phyloP scores from a whole-genome alignment of 164 flowering plant genomes.

The Macadamia tetraphylla region DNA sequence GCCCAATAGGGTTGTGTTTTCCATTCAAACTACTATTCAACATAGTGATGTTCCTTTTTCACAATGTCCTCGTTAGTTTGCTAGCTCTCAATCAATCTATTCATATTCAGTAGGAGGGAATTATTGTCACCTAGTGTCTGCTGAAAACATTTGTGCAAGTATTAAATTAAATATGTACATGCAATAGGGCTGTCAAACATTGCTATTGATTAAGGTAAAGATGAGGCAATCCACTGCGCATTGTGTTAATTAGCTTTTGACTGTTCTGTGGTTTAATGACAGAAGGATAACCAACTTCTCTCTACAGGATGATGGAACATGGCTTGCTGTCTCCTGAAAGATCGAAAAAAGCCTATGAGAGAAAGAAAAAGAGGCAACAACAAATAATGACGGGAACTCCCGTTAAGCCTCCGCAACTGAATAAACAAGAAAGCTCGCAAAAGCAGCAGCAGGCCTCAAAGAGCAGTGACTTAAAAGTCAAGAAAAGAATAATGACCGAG shows the following conservation, averaged over 20 bases:
- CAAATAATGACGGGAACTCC: conserved; percentile 77
- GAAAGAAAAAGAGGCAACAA: conserved; percentile 78
- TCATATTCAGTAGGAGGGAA: background rate
- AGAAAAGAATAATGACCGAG: conserved; percentile 44
- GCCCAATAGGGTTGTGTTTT: background rate
- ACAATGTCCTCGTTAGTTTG: background rate
- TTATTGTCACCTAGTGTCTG: background rate
- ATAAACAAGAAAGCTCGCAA: conserved; percentile 62
- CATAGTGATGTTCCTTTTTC: background rate
- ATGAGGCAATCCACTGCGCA: no score
- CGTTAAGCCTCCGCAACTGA: conserved; percentile 41
- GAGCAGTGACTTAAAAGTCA: conserved; percentile 57
- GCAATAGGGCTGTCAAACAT: no score
- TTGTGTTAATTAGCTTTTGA: no score
- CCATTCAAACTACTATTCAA: background rate
- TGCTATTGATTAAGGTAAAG: no score
- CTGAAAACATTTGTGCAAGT: background rate
- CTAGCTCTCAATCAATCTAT: background rate
- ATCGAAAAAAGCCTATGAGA: conserved; percentile 76
- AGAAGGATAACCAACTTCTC: background rate
- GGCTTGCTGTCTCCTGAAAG: conserved; percentile 83
- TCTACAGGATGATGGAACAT: conserved; percentile 97
- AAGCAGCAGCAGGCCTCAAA: conserved; percentile 44
- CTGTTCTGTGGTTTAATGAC: no score
- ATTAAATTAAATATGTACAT: no score